Conservation (phyloP, 2,329 filamentous ascomycete species). For the Cladophialophora psammophila region DNA sequence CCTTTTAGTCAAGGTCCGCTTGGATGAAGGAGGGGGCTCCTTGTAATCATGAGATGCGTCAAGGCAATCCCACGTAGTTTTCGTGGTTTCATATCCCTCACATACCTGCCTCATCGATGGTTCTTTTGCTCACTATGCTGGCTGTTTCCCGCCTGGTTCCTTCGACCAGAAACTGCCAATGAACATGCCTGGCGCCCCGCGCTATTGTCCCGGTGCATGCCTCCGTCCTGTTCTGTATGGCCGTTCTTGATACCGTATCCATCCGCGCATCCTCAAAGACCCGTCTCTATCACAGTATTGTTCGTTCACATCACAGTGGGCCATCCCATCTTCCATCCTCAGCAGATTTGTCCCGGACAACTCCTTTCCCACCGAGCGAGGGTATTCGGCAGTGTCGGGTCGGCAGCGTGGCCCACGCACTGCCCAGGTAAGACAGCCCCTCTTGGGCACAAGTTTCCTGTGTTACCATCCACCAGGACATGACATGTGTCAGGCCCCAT, state of each 20-base stretch:
- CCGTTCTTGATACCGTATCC: background rate
- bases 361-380: too few relatives aligned
- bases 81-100: background rate
- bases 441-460: too few relatives aligned
- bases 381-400: too few relatives aligned
- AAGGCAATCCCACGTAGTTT: background rate
- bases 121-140: background rate
- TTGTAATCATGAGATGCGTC: background rate
- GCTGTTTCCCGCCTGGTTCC: background rate
- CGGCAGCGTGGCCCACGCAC: too few relatives aligned
- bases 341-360: too few relatives aligned
- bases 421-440: too few relatives aligned
- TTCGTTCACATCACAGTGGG: too few relatives aligned
- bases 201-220: background rate
- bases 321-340: too few relatives aligned
- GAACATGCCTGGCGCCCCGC: background rate
- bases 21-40: background rate
- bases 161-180: background rate
- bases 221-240: background rate
- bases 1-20: background rate
- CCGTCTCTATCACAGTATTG: too few relatives aligned
- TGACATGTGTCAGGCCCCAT: too few relatives aligned
- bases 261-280: too few relatives aligned
- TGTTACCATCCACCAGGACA: too few relatives aligned
- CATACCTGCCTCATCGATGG: background rate